A percentile compares a stretch with the other conserved stretches of the same genome.
Conservation (phyloP, 2,329 filamentous ascomycete species). For the Neofusicoccum ribis region DNA sequence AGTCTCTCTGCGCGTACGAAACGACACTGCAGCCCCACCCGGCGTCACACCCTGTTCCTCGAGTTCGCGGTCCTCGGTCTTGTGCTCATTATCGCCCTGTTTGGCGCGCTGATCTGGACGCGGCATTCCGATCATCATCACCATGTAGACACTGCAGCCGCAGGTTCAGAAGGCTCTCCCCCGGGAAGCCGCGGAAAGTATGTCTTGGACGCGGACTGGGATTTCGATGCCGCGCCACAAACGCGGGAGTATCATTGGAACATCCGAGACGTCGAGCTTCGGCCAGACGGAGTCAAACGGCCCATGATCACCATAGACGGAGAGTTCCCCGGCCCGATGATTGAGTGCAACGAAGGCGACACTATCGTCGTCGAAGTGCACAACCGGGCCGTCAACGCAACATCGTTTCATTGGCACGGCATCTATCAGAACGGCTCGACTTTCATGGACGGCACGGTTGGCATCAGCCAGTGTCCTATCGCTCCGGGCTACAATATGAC, state of each 20-base stretch:
- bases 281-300: conserved; percentile 56
- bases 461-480: conserved; percentile 68
- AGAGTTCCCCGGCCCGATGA: conserved; percentile 42
- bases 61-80: conserved; percentile 2
- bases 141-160: neutral
- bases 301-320: conserved; percentile 45
- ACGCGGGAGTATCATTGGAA: conserved; percentile 62
- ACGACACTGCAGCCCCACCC: conserved; percentile 4
- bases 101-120: neutral
- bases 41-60: neutral
- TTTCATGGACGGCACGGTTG: conserved; percentile 69
- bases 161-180: neutral
- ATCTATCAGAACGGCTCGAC: conserved; percentile 68
- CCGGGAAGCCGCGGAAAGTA: conserved; percentile 35
- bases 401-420: conserved; percentile 70
- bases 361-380: conserved; percentile 64
- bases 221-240: conserved; percentile 51
- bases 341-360: conserved; percentile 60
- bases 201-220: conserved; percentile 58
- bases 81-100: neutral
- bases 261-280: conserved; percentile 58
- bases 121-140: neutral
- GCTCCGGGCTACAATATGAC: conserved; percentile 63
- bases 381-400: conserved; percentile 61
- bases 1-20: neutral